Evolutionary conservation across 2,329 filamentous ascomycete genomes (phyloP), one percentile per base, ranked within the genome.

Genomic region (Talaromyces marneffei): DNA sequence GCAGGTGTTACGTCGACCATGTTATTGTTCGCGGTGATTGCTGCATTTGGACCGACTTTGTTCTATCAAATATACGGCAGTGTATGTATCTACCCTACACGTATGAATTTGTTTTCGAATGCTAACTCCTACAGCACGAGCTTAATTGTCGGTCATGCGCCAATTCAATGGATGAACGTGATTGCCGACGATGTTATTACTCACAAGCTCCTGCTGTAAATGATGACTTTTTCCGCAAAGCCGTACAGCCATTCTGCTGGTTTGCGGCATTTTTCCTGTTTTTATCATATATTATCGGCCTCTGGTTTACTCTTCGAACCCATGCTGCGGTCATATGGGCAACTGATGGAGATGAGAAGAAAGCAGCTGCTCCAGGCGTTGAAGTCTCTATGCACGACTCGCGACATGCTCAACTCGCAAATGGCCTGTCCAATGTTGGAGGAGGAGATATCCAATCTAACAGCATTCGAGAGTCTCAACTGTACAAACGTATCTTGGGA

Each of bases 1-100:
- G 94, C 94, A 31, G 92, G 94, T 72, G 94, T 97, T 35, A 97
- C 93, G 0, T 97, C 92, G 2, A 99, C 94, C 0, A 99, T 99
- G 94, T 79, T 99, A 61, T 82, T 99, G 9, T 99, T 99, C 72
- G 93, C 94, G 25, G 90, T 96, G 40, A 94, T 99, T 68, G 93
- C 90, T 64, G 91, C 93, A 8, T 99, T 99, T 75, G 89, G 93
- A 0, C 94, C 94, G 2, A 99, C 94, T 0, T 79, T 99, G 14
- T 99, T 99, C 78, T 99, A 97, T 77, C 93, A 99, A 72, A 96
- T 99, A 65, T 97, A 97, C 74, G 95, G 94, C 67, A 96, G 92
- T 54, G 85, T 87, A 79, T 78, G 83, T 79, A 2, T 31, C 29
- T 6, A 35, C 37, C 18, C 39, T 44, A n/a, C n/a, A 18, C 20